Base-by-base conservation (phyloP, 2,329 filamentous ascomycete species). In the Aureobasidium leucospermi region DNA sequence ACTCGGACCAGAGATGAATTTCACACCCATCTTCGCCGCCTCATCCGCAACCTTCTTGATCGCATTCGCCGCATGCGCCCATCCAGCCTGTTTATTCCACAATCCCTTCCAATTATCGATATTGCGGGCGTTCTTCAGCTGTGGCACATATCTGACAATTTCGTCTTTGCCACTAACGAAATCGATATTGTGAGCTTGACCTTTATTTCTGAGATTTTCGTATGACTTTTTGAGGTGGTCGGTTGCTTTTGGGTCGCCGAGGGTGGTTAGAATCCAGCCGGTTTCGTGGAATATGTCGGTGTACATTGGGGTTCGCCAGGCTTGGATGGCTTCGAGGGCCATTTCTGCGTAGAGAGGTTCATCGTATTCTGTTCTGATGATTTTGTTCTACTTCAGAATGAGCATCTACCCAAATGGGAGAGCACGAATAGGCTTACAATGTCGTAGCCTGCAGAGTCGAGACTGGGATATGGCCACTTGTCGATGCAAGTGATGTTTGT, bases 31-130 rank as follows among this genome's bases (percentile, higher is more conserved):
- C 34, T 71, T 69, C 58, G 71, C 64, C 1, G 78, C 77, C 63
- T 81, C 80, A 1, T 66, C 65, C 28, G 74, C 75, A 4, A 78
- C 74, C 39, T 77, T 75, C 48, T 73, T 62, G 60, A 83, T 67
- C 0, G 79, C 78, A 36, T 79, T 79, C 15, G 74, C 71, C 3
- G 81, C 80, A 63, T 79, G 78, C 1, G 81, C 78, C 80, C 80
- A 84, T 8, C 81, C 81, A 3, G 79, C 72, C 23, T 67, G 63
- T 29, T 68, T 64, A 60, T 77, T 77, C 60, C 74, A 74, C 63
- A 77, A 79, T 11, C 80, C 80, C 63, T 76, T 76, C 80, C 80
- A 82, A 7, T 73, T 73, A 0, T 75, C 71, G 46, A 82, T 79
- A 78, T 15, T 67, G 69, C 23, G 72, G 70, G 61, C 82, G 81